Evolutionary conservation across 305 asterid species (phyloP).

Genomic region (Solanum hybrid): DNA sequence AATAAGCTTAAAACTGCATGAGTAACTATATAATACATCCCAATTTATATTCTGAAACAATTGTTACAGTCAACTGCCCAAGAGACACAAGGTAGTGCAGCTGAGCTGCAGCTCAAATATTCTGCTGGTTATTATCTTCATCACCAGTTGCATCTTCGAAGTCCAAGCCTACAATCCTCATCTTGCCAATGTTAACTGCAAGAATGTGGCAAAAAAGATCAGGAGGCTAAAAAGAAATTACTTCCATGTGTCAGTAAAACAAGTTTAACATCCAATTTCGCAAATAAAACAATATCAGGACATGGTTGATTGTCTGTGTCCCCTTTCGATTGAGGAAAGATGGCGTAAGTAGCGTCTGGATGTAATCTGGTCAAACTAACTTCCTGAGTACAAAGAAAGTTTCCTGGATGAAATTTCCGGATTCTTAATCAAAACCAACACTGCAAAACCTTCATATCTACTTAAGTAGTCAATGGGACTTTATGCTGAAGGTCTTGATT

Average conservation of each 20-base stretch:
- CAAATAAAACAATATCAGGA: background rate
- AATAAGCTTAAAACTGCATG: background rate
- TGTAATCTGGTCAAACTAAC: background rate
- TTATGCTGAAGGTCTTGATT: background rate
- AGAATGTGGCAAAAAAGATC: background rate
- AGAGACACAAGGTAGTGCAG: background rate
- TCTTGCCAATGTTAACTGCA: constrained; percentile 82
- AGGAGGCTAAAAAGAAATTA: background rate
- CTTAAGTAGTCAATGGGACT: background rate
- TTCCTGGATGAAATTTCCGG: background rate
- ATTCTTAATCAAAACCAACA: background rate
- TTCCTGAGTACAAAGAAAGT: too few relatives aligned
- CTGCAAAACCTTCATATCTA: background rate
- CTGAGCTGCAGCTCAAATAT: background rate
- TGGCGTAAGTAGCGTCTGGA: background rate
- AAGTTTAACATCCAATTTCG: background rate
- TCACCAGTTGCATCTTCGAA: constrained; percentile 43
- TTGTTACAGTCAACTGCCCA: background rate
- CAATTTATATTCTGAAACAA: background rate
- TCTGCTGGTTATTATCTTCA: constrained; percentile 16
- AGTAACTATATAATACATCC: background rate
- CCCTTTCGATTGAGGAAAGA: background rate
- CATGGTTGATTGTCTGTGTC: background rate
- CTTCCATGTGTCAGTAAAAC: background rate
- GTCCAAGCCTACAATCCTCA: constrained; percentile 64